Percentiles rank a stretch among this genome's conserved stretches.
Conservation (phyloP, 2,329 filamentous ascomycete species). For the Epicoccum nigrum region DNA sequence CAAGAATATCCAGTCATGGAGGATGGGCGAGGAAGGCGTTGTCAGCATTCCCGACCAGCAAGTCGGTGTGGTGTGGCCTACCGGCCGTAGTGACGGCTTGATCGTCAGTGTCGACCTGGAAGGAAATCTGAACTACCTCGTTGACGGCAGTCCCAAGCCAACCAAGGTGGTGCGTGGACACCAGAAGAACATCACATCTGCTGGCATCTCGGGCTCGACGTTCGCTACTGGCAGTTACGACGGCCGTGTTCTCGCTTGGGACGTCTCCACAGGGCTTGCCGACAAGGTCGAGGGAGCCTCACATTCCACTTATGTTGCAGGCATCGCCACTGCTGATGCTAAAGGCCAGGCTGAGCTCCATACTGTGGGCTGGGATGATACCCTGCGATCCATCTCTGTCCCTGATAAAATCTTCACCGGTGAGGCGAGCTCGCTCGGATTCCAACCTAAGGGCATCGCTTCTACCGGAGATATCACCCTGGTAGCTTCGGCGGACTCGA, state of each 20-base stretch:
- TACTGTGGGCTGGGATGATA: constrained; percentile 94
- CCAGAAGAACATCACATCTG: constrained; percentile 85
- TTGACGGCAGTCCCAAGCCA: constrained; percentile 72
- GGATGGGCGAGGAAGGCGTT: constrained; percentile 74
- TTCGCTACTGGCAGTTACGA: constrained; percentile 93
- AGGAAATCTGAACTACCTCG: constrained; percentile 89
- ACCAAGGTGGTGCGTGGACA: constrained; percentile 81
- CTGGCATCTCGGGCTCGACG: constrained; percentile 67
- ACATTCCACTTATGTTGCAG: constrained; percentile 85
- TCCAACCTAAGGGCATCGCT: constrained; percentile 79
- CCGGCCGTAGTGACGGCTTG: constrained; percentile 79
- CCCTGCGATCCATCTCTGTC: constrained; percentile 77
- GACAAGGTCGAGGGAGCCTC: constrained; percentile 76
- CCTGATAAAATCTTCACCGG: constrained; percentile 77
- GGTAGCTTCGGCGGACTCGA: constrained; percentile 60
- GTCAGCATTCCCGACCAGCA: constrained; percentile 84
- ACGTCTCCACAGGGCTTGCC: constrained; percentile 71
- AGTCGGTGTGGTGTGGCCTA: constrained; percentile 90
- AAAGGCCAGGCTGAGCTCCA: constrained; percentile 63
- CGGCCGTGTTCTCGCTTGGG: constrained; percentile 84
- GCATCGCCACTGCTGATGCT: constrained; percentile 63
- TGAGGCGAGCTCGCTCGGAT: constrained; percentile 68
- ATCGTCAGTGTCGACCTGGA: constrained; percentile 88
- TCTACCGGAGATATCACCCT: constrained; percentile 61
- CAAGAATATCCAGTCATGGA: constrained; percentile 80